Base-by-base conservation (phyloP, 164 flowering plant genomes). In the Piper betle region DNA sequence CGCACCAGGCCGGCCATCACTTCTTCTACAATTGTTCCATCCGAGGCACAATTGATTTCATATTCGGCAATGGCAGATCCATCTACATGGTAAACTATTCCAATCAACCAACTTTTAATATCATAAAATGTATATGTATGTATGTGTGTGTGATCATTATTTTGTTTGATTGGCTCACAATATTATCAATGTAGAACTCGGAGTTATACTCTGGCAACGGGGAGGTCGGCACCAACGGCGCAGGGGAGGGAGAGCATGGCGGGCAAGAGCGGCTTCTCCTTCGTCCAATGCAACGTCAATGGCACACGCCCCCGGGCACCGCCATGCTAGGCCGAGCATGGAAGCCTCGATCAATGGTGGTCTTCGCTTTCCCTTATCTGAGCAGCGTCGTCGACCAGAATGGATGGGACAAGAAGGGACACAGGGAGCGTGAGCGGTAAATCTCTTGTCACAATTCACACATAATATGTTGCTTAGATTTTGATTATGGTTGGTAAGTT, bases 31-130 rank as follows among this genome's bases (percentile, higher is more conserved):
- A 79, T 42, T 79, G 80, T 66, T 71, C 68, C 59, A 71, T 79
- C 52, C 69, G 69, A 62, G 80, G 85, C 58, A 77, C 79, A 4
- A 71, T 72, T 6, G 80, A 79, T 66, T 81, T 81, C 72, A 69
- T 79, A 53, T 79, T 75, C 57, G 85, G 83, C 33, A 63, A 58
- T 15, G 80, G 73, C 4, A 71, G 66, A 66, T 73, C 80, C 53
- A 19, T 81, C 39, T 81, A 74, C 59, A 9, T 74, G 73, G 80
- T 80, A 71, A 25, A 25, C 33, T 25, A 25, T 2, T 25, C 33
- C 11, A 25, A 25, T 25, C 33, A 25, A 25, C 33, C 33, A 25
- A 25, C 33, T 25, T 25, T 2, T 2, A 25, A 25, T 25, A 25
- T 25, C 33, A n/a, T n/a, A n/a, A n/a, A n/a, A n/a, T n/a, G n/a